phyloP scores from a whole-genome alignment of 495 filamentous ascomycete species.

The Tuber brumale region DNA sequence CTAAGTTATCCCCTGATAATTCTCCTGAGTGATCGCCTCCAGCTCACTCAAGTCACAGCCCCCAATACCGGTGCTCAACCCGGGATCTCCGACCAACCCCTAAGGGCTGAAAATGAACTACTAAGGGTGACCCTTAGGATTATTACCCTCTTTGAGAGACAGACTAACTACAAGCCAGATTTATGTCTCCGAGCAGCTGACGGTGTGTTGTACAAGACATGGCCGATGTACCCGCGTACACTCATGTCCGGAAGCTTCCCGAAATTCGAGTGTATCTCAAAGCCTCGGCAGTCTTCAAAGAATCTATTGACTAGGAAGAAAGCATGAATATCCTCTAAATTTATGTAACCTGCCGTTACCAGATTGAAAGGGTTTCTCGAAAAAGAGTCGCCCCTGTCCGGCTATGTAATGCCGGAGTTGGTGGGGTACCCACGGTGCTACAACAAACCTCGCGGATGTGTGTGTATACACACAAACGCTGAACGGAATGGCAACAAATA shows the following conservation, averaged over 20 bases:
- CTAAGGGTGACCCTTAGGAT: not conserved
- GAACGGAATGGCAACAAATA: not conserved
- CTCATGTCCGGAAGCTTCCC: no score
- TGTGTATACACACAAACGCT: not conserved
- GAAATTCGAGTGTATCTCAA: no score
- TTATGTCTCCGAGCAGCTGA: not conserved
- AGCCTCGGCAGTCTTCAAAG: no score
- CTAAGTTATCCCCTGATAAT: fast-evolving
- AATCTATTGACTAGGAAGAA: no score
- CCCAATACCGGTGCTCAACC: not conserved
- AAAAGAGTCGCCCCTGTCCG: no score
- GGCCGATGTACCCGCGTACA: not conserved
- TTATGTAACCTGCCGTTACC: no score
- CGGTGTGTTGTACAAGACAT: not conserved
- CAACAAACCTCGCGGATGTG: no score
- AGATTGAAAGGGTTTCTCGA: no score
- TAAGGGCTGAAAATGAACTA: not conserved
- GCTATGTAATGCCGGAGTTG: no score
- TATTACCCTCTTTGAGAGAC: not conserved
- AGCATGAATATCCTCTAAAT: no score
- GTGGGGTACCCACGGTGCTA: no score
- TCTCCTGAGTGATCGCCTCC: not conserved
- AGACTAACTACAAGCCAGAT: not conserved
- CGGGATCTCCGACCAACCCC: not conserved
- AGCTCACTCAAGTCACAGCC: not conserved